Conservation (phyloP, 1,284 basidiomycete species). For the Sporisorium iseilematis-ciliati region DNA sequence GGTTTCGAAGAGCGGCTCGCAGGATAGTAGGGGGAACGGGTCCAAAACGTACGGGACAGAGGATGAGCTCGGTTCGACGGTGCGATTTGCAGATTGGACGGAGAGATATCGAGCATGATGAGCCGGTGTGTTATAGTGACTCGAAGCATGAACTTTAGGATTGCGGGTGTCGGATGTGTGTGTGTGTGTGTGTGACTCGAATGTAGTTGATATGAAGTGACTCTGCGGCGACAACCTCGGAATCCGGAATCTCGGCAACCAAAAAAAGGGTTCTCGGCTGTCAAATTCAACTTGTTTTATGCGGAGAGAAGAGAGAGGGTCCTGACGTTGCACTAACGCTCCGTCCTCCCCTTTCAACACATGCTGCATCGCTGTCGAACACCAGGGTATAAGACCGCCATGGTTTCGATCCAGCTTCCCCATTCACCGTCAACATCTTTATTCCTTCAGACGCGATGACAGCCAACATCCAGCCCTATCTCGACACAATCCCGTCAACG, state of each 20-base stretch:
- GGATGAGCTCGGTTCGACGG: too few relatives aligned
- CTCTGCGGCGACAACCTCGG: slow-evolving; percentile 9
- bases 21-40: too few relatives aligned
- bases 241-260: slow-evolving; percentile 18
- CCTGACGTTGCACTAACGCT: neutral
- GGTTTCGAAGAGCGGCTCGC: too few relatives aligned
- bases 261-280: neutral
- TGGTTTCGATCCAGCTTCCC: neutral
- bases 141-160: neutral
- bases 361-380: too few relatives aligned
- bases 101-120: too few relatives aligned
- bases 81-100: too few relatives aligned
- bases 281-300: too few relatives aligned
- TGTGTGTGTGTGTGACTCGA: slow-evolving; percentile 1
- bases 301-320: too few relatives aligned
- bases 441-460: too few relatives aligned
- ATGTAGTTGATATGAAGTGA: neutral
- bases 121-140: neutral
- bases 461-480: slow-evolving; percentile 25
- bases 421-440: neutral
- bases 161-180: too few relatives aligned
- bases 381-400: neutral
- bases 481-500: slow-evolving; percentile 29
- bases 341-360: too few relatives aligned
- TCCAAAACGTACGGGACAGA: too few relatives aligned